These are phyloP conservation scores for Benincasa hispida DNA, from an alignment of 306 rosid genomes.

Conservation along the genomic window DNA sequence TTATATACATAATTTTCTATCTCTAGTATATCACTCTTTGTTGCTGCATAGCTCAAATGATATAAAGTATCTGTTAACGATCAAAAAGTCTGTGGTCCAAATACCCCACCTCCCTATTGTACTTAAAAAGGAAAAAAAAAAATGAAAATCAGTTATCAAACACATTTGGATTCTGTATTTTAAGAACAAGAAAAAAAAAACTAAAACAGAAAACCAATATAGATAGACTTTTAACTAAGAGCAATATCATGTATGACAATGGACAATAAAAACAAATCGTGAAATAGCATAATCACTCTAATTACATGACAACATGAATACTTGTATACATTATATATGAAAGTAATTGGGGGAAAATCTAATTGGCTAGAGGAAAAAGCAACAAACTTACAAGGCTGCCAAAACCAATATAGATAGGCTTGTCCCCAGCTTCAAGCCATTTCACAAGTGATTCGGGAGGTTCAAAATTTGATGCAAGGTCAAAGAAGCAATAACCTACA, in stretches of 20 bases:
- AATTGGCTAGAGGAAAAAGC: not conserved
- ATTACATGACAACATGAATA: not conserved
- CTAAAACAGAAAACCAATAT: no score
- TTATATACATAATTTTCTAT: not conserved
- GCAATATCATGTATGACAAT: not conserved
- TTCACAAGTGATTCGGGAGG: conserved; percentile 69
- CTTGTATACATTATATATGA: not conserved
- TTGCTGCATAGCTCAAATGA: not conserved
- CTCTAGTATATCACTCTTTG: not conserved
- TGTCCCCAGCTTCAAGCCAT: conserved; percentile 87
- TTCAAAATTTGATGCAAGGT: conserved; percentile 89
- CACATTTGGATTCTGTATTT: no score
- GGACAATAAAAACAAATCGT: not conserved
- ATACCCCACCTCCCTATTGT: no score
- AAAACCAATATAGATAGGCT: conserved; percentile 86
- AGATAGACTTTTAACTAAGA: not conserved
- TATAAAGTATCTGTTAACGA: no score
- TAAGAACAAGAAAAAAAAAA: no score
- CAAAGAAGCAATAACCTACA: conserved; percentile 99
- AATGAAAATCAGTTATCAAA: no score
- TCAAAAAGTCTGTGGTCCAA: no score
- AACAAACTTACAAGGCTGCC: conserved; percentile 75
- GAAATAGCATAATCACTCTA: not conserved
- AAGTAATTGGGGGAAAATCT: not conserved
- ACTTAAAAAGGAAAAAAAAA: no score